A percentile compares a stretch with the other conserved stretches of the same genome.
These are phyloP conservation scores for Lantana camara DNA, from an alignment of 257 asterid species.

Conservation along the genomic window DNA sequence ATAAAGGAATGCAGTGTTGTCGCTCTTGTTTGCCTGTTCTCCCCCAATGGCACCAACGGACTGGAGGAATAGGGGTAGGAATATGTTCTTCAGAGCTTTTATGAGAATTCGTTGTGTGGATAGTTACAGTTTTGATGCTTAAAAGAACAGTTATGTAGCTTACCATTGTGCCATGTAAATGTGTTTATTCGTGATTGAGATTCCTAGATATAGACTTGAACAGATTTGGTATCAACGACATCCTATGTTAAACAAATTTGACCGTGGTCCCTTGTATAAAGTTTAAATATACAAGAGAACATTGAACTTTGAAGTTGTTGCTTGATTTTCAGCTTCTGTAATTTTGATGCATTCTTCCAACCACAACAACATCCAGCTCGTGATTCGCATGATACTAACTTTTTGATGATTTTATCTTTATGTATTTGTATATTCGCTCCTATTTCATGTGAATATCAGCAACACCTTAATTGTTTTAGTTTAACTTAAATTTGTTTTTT, in stretches of 20 bases:
- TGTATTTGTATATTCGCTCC: no score
- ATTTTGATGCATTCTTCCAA: slow-evolving; percentile 96
- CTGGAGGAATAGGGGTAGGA: not conserved
- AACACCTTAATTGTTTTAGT: no score
- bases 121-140: not conserved
- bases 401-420: no score
- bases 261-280: no score
- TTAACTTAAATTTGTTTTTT: no score
- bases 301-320: no score
- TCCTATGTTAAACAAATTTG: slow-evolving; percentile 5
- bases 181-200: slow-evolving; percentile 3
- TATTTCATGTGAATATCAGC: no score
- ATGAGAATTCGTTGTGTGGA: not conserved
- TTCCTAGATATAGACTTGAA: not conserved
- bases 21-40: not conserved
- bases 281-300: not conserved
- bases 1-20: not conserved
- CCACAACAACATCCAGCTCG: slow-evolving; percentile 99
- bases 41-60: slow-evolving; percentile 5
- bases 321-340: slow-evolving; percentile 77
- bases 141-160: no score
- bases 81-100: not conserved
- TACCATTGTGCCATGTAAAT: slow-evolving; percentile 15
- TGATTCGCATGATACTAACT: slow-evolving; percentile 98
- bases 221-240: slow-evolving; percentile 1